phyloP scores from a whole-genome alignment of 2,329 filamentous ascomycete genomes.

The Achaetomium macrosporum region DNA sequence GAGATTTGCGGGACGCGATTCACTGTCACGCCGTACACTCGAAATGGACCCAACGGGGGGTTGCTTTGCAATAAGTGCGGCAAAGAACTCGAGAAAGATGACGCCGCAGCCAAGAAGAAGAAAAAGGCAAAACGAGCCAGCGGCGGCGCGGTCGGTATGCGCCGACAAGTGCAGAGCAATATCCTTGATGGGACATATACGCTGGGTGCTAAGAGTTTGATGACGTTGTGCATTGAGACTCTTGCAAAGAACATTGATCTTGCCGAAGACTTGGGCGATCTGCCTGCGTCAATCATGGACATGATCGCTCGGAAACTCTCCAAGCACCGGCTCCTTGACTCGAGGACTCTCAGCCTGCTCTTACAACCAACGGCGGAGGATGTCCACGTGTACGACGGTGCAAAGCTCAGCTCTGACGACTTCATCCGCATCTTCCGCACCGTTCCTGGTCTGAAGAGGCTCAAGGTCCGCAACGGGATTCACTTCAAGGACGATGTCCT shows the following conservation, averaged over 20 bases:
- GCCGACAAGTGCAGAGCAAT: slow-evolving; percentile 75
- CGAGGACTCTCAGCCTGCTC: slow-evolving; percentile 52
- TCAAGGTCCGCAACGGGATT: slow-evolving; percentile 79
- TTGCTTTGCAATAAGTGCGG: slow-evolving; percentile 81
- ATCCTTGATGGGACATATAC: slow-evolving; percentile 69
- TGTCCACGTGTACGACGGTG: slow-evolving; percentile 52
- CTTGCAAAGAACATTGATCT: slow-evolving; percentile 57
- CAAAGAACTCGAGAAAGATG: slow-evolving; percentile 63
- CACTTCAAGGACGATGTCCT: slow-evolving; percentile 85
- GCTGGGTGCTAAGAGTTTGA: slow-evolving; percentile 62
- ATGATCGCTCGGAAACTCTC: slow-evolving; percentile 55
- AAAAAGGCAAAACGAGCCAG: slow-evolving; percentile 45
- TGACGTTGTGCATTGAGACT: slow-evolving; percentile 58
- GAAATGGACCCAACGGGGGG: slow-evolving; percentile 73
- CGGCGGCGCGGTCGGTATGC: slow-evolving; percentile 49
- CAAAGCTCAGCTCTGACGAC: slow-evolving; percentile 66
- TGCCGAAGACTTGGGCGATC: slow-evolving; percentile 56
- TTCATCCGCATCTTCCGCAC: slow-evolving; percentile 74
- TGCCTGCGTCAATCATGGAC: slow-evolving; percentile 51
- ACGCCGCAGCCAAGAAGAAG: slow-evolving; percentile 51
- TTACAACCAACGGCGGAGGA: slow-evolving; percentile 45
- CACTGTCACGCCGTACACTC: slow-evolving; percentile 85
- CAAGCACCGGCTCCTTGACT: slow-evolving; percentile 51
- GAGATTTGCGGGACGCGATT: slow-evolving; percentile 81
- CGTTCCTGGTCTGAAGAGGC: slow-evolving; percentile 59